Base-by-base conservation (phyloP, 2,329 filamentous ascomycete species). In the Zarea fungicola region DNA sequence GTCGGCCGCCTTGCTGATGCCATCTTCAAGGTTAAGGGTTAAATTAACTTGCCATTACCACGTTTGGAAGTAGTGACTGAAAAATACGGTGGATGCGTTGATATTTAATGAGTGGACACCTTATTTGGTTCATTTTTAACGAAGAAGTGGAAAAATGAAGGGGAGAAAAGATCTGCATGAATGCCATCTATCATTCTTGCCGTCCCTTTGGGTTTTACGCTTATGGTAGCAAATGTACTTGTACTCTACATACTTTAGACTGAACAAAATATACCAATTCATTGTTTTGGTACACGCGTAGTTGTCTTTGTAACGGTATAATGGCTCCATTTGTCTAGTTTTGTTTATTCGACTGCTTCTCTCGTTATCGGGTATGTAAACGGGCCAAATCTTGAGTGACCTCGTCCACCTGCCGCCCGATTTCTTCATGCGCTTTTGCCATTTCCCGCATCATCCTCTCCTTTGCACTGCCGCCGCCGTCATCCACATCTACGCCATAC, bases 11-110 rank as follows among this genome's bases (percentile, higher is more conserved):
- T 93, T 54, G 88, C 88, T 52, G 84, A 92, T 76, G 78, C 85
- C 64, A 92, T 93, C 70, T 89, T 82, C 77, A 87, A 89, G 73
- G 80, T 93, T 65, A 90, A 85, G 70, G 84, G 85, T 64, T 83
- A 76, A 61, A 55, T 8, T 7, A 9, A 19, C 11, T n/a, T 7
- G 9, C 11, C 37, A 41, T n/a, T n/a, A n/a, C n/a, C n/a, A n/a
- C n/a, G n/a, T n/a, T n/a, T n/a, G n/a, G n/a, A n/a, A n/a, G n/a
- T n/a, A n/a, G n/a, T n/a, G n/a, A 34, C n/a, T 10, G n/a, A 21
- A 39, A 19, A 29, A 11, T 19, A 26, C n/a, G 28, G 2, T 13
- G 29, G 22, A 13, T 28, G 26, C 21, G 26, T 34, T 47, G 44
- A 40, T 34, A 14, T 19, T 34, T 47, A 41, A 47, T 47, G 23